Percentiles rank a stretch among this genome's conserved stretches.
These are phyloP conservation scores for Fusarium albidum DNA, from an alignment of 2,329 filamentous ascomycete species.

Conservation along the genomic window DNA sequence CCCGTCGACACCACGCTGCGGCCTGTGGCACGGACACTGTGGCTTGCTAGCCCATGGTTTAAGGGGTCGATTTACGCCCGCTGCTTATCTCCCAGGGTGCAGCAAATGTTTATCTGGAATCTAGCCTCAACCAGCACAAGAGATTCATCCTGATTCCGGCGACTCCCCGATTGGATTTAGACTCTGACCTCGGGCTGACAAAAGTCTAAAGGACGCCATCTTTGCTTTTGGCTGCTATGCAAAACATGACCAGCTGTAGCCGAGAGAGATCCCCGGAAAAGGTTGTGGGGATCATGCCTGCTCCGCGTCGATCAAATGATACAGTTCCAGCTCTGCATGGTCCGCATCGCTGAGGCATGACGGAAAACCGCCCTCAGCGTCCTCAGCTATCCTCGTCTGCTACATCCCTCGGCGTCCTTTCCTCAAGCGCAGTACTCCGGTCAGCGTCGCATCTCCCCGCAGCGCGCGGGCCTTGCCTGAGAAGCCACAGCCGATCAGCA, in stretches of 20 bases:
- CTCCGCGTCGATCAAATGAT: background rate
- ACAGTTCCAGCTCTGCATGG: background rate
- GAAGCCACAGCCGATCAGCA: slow-evolving; percentile 31
- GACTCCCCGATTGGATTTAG: background rate
- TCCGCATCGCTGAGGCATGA: slow-evolving; percentile 9
- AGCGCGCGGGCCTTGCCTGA: background rate
- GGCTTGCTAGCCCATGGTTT: background rate
- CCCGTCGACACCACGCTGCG: no score
- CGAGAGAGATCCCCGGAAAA: background rate
- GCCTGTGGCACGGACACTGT: no score
- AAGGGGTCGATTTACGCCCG: background rate
- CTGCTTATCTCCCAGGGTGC: background rate
- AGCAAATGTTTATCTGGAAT: background rate
- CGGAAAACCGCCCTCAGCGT: slow-evolving; percentile 2
- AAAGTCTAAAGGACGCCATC: no score
- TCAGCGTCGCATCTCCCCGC: background rate
- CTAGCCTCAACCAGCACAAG: background rate
- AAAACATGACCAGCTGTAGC: no score
- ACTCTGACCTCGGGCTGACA: background rate
- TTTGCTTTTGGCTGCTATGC: no score
- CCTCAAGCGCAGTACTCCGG: slow-evolving; percentile 12
- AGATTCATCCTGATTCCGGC: background rate
- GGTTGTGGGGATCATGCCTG: background rate
- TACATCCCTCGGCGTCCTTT: background rate
- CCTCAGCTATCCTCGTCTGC: background rate